Evolutionary conservation across 768 basidiomycete species (phyloP).

Genomic region (Pleurotus cornucopiae): DNA sequence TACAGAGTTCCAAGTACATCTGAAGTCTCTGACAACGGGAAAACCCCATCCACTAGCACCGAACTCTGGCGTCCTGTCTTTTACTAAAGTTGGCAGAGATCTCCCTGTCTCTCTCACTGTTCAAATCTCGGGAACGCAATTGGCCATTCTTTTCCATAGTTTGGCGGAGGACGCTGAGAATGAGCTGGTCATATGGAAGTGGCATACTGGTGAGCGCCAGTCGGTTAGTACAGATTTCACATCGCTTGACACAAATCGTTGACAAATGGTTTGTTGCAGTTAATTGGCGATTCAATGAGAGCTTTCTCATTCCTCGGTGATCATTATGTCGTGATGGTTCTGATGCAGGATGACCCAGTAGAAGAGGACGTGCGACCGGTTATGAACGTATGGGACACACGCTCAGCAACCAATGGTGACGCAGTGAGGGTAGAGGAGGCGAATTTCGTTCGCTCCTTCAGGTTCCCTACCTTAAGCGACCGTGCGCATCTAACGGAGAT

Average conservation of each 20-base stretch:
- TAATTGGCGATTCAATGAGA: slow-evolving; percentile 28
- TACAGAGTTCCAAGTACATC: slow-evolving; percentile 31
- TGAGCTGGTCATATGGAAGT: slow-evolving; percentile 61
- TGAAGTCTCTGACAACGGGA: slow-evolving; percentile 42
- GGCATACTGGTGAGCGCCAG: slow-evolving; percentile 51
- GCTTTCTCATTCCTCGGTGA: slow-evolving; percentile 41
- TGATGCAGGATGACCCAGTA: slow-evolving; percentile 28
- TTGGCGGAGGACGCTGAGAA: slow-evolving; percentile 27
- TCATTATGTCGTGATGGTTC: slow-evolving; percentile 31
- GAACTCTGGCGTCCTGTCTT: slow-evolving; percentile 26
- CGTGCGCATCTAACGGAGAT: slow-evolving; percentile 26
- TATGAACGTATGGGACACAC: slow-evolving; percentile 2
- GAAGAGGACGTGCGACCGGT: slow-evolving; percentile 14
- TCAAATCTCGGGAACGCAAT: slow-evolving; percentile 49
- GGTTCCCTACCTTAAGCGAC: slow-evolving; percentile 32
- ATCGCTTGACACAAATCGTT: neutral
- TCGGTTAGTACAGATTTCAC: slow-evolving; percentile 35
- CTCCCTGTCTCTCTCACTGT: slow-evolving; percentile 35
- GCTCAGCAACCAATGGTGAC: slow-evolving; percentile 13
- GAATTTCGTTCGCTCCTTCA: slow-evolving; percentile 32
- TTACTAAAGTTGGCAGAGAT: slow-evolving; percentile 18
- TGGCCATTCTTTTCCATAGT: slow-evolving; percentile 44
- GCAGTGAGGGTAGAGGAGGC: slow-evolving; percentile 24
- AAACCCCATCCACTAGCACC: slow-evolving; percentile 40
- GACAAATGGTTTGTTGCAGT: neutral